Evolutionary conservation across 208 protist species (phyloP), one percentile per base, ranked within the genome.

Genomic region (Porcisia hertigi): DNA sequence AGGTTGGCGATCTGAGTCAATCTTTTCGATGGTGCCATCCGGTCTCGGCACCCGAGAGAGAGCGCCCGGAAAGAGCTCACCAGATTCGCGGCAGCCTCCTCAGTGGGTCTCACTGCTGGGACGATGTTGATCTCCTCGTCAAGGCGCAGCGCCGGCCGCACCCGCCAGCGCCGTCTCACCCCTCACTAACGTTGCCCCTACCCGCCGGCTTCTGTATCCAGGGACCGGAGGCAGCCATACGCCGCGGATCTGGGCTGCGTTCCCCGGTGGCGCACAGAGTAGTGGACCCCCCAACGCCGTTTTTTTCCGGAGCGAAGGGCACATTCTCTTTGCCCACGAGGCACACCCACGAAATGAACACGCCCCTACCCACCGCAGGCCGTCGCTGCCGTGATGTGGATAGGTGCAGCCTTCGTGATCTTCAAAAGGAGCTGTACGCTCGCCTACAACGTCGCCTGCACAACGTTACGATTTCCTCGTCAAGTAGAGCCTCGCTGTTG

Each of bases 391-490:
- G 71, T 54, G 45, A 47, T 25, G 11, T 36, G 36, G 47, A 55
- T 16, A 54, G 34, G 3, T 53, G 23, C n/a, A 71, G 49, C 52
- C 76, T 80, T 34, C 76, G 76, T 14, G 76, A 80, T 25, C 25
- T 80, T 4, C 70, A 80, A 53, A 30, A 75, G 2, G 52, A 3
- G 0, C 63, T 80, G 3, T 41, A 54, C 49, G 9, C 55, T 36
- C 54, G 54, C 3, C 60, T 80, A 1, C 62, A 75, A 45, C 34
- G 36, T 23, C 70, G 36, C 12, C 59, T 73, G 75, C 58, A 71
- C 73, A 30, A 54, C 34, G 53, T 34, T 9, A 66, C 20, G 1
- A 11, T 11, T 30, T 52, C 65, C 9, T 7, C 52, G 1, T 43
- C 20, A 34, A 36, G 16, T 23, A 43, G 67, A 5, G 12, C 45